phyloP scores from a whole-genome alignment of 2,329 filamentous ascomycete species.

The Tympanopsis confertula region DNA sequence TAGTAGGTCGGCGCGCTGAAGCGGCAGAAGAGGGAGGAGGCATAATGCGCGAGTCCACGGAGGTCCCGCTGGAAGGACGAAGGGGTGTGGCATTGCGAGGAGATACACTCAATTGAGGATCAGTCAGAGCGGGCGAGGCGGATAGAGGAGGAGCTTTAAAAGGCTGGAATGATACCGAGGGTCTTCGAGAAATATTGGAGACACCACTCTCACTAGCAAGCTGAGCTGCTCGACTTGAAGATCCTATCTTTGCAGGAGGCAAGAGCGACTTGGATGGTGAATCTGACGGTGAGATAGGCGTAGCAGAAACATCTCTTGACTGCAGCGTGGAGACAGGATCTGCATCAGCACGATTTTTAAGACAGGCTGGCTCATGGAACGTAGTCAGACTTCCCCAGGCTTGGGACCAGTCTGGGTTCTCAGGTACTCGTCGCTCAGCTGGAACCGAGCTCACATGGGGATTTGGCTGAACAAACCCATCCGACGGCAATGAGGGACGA shows the following conservation, averaged over 20 bases:
- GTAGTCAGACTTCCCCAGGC: conserved; percentile 51
- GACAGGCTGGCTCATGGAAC: conserved; percentile 40
- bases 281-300: conserved; percentile 34
- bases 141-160: conserved; percentile 58
- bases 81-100: conserved; percentile 27
- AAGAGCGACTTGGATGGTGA: conserved; percentile 16
- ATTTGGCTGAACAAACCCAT: conserved; percentile 11
- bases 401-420: conserved; percentile 37
- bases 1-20: conserved; percentile 17
- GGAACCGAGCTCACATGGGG: conserved; percentile 36
- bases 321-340: conserved; percentile 48
- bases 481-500: conserved; percentile 35
- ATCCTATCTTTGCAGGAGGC: not conserved
- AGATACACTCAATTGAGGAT: conserved; percentile 34
- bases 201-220: conserved; percentile 20
- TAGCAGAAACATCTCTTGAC: conserved; percentile 32
- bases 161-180: conserved; percentile 52
- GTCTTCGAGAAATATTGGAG: conserved; percentile 31
- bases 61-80: not conserved
- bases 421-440: conserved; percentile 18
- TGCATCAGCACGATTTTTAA: conserved; percentile 36
- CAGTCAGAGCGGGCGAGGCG: conserved; percentile 44
- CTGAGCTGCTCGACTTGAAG: not conserved
- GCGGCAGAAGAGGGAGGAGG: not conserved
- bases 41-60: not conserved